Base-by-base conservation (phyloP, 192 early-diverging fungal genomes). In the Diversispora eburnea region DNA sequence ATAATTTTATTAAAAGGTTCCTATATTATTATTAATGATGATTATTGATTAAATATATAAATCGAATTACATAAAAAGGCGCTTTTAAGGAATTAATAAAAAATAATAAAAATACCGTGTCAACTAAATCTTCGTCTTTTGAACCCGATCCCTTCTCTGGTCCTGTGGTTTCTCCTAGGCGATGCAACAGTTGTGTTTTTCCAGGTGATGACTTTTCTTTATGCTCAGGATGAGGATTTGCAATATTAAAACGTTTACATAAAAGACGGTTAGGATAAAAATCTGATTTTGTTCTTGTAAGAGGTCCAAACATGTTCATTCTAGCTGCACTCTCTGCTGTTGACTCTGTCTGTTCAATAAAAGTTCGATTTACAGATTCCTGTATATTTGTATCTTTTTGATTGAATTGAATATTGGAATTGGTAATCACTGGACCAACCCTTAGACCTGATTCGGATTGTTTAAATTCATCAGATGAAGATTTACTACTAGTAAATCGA, bases 161-260 rank as follows among this genome's bases (percentile, higher is more conserved):
- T 80, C 82, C 17, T 78, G 25, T 33, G 25, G 2, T 33, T 33
- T 33, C 25, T 2, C 25, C 25, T 33, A 33, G 0, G 2, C 25
- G 25, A 33, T 33, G 25, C 25, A 33, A 33, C 25, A 33, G 77
- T 55, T 77, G 70, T 0, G 82, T 81, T 19, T 83, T 77, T 8
- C 78, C 81, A 41, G 52, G 65, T 3, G 62, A 54, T 17, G 59
- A 59, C 1, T 52, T 49, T 5, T 73, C 76, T 55, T 80, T 73
- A 61, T 89, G 81, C n/a, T 87, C 75, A 5, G 87, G 88, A 77
- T 91, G 87, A 8, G 92, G 92, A 58, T 92, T 86, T 6, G 85
- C 77, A 8, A 94, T 84, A 77, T 88, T 88, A 73, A 94, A 92
- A 9, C 92, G 82, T 65, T 92, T 93, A 77, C 92, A 94, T 0